These are phyloP conservation scores for Coleophoma crateriformis DNA, from an alignment of 2,329 filamentous ascomycete species.

Conservation along the genomic window DNA sequence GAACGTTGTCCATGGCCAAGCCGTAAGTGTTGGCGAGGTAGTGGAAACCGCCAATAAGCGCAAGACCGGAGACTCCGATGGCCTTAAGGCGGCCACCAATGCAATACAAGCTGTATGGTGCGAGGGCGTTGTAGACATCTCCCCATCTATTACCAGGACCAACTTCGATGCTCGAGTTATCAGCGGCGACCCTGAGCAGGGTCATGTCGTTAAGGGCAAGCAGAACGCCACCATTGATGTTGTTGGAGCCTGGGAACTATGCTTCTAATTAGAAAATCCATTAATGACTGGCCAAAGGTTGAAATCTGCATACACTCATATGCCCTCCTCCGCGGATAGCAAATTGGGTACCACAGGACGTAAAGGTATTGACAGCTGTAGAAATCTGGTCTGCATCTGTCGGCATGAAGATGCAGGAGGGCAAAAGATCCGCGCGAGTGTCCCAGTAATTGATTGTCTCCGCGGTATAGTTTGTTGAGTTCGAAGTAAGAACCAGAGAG, in stretches of 20 bases:
- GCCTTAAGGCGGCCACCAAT: slow-evolving; percentile 27
- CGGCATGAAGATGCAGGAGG: slow-evolving; percentile 27
- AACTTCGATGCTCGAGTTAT: slow-evolving; percentile 23
- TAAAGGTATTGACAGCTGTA: slow-evolving; percentile 17
- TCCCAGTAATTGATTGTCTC: slow-evolving; percentile 25
- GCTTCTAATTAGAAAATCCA: background rate
- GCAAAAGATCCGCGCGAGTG: slow-evolving; percentile 14
- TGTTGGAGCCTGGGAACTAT: slow-evolving; percentile 4
- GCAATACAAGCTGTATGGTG: slow-evolving; percentile 21
- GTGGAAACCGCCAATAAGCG: slow-evolving; percentile 13
- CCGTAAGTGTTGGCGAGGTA: slow-evolving; percentile 4
- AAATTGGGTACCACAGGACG: slow-evolving; percentile 27
- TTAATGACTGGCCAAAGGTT: background rate
- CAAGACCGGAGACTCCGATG: slow-evolving; percentile 33
- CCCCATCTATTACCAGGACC: slow-evolving; percentile 30
- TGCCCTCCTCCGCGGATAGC: slow-evolving; percentile 10
- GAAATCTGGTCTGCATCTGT: slow-evolving; percentile 19
- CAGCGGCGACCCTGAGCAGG: slow-evolving; percentile 15
- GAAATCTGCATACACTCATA: slow-evolving; percentile 13
- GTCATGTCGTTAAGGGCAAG: slow-evolving; percentile 34
- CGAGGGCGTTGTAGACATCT: slow-evolving; percentile 28
- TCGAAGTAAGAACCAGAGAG: background rate
- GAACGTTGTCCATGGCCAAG: slow-evolving; percentile 2
- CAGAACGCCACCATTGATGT: slow-evolving; percentile 31
- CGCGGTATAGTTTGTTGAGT: slow-evolving; percentile 16